Conservation (phyloP, 768 basidiomycete species). For the Boletus edulis region DNA sequence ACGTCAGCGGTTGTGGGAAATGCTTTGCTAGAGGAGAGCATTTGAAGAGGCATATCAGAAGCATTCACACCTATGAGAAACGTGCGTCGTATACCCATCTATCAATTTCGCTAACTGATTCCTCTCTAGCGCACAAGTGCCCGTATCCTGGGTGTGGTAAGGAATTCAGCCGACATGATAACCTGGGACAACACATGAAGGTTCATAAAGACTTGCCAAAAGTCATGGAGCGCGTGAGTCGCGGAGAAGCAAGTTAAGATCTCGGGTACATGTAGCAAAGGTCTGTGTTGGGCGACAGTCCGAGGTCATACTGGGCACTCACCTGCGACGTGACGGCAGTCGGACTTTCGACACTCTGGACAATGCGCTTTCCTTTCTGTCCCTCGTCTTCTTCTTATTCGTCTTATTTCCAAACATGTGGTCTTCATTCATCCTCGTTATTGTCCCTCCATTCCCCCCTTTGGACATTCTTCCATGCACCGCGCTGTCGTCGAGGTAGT, state of each 20-base stretch:
- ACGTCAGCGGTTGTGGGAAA: slow-evolving; percentile 81
- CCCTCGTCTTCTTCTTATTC: slow-evolving; percentile 17
- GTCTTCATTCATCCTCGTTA: slow-evolving; percentile 19
- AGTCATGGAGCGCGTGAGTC: slow-evolving; percentile 24
- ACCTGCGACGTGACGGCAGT: slow-evolving; percentile 22
- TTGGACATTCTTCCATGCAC: slow-evolving; percentile 24
- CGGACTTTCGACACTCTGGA: slow-evolving; percentile 25
- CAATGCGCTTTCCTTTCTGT: slow-evolving; percentile 25
- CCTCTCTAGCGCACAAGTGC: slow-evolving; percentile 68
- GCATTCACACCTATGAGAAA: slow-evolving; percentile 91
- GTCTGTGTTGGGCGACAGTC: slow-evolving; percentile 19
- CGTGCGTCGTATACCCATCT: slow-evolving; percentile 48
- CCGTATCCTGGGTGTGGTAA: slow-evolving; percentile 78
- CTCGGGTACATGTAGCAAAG: slow-evolving; percentile 6
- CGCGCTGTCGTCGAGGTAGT: slow-evolving; percentile 18
- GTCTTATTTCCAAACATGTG: slow-evolving; percentile 26
- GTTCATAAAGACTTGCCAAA: slow-evolving; percentile 55
- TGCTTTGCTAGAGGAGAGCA: slow-evolving; percentile 89
- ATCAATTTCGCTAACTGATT: slow-evolving; percentile 4
- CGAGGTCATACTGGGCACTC: slow-evolving; percentile 22
- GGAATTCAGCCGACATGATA: slow-evolving; percentile 85
- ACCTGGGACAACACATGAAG: slow-evolving; percentile 85
- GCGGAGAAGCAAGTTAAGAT: slow-evolving; percentile 15
- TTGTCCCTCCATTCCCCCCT: slow-evolving; percentile 17
- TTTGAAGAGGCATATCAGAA: slow-evolving; percentile 82